Conservation (phyloP, 495 filamentous ascomycete genomes). For the Astrothelium macrocarpum region DNA sequence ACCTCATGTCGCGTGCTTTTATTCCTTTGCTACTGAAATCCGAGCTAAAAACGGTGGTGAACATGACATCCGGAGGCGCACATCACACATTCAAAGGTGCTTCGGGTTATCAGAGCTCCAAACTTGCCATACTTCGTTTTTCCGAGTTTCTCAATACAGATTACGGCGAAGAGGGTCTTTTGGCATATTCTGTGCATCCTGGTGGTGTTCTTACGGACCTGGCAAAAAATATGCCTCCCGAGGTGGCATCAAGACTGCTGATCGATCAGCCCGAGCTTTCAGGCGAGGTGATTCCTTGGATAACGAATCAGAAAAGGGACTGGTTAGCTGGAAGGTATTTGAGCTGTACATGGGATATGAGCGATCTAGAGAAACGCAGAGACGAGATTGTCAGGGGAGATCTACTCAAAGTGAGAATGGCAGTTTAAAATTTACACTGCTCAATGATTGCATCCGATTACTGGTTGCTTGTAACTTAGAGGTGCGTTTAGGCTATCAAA, state of each 20-base stretch:
- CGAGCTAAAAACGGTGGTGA: slow-evolving; percentile 38
- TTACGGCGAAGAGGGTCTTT: slow-evolving; percentile 38
- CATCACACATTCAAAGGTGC: slow-evolving; percentile 22
- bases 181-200: slow-evolving; percentile 42
- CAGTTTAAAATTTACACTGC: not conserved
- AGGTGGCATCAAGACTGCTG: slow-evolving; percentile 5
- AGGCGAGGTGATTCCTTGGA: slow-evolving; percentile 41
- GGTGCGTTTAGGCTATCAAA: too few species aligned
- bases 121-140: slow-evolving; percentile 42
- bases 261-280: slow-evolving; percentile 32
- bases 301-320: slow-evolving; percentile 38
- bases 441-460: not conserved
- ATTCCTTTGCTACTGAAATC: slow-evolving; percentile 34
- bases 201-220: slow-evolving; percentile 42
- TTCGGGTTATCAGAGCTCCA: slow-evolving; percentile 38
- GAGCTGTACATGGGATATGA: slow-evolving; percentile 8
- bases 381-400: slow-evolving; percentile 12
- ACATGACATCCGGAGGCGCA: slow-evolving; percentile 37
- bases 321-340: slow-evolving; percentile 30
- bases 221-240: slow-evolving; percentile 11
- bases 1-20: slow-evolving; percentile 31
- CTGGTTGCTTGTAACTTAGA: not conserved
- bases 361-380: slow-evolving; percentile 6
- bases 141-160: slow-evolving; percentile 38
- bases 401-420: slow-evolving; percentile 16